Conservation (phyloP, 768 basidiomycete genomes). For the Lactifluus echinatus region DNA sequence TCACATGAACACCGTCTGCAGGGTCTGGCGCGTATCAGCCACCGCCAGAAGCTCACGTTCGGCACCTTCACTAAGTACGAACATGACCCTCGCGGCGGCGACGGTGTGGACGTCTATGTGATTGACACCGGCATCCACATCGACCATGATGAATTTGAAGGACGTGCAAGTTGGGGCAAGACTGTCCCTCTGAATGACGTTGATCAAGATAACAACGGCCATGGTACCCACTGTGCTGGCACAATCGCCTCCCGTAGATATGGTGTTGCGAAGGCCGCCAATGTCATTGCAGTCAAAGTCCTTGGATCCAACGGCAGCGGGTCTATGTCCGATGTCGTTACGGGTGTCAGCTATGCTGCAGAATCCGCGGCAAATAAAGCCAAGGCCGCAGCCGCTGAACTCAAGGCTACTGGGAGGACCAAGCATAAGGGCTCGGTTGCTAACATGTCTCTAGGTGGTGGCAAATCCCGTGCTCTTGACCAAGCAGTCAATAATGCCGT, state of each 20-base stretch:
- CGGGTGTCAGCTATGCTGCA: slow-evolving; percentile 79
- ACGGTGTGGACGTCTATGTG: slow-evolving; percentile 89
- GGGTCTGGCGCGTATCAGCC: slow-evolving; percentile 95
- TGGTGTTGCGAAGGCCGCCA: slow-evolving; percentile 92
- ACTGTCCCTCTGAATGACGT: slow-evolving; percentile 79
- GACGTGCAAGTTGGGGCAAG: slow-evolving; percentile 87
- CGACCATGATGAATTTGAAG: slow-evolving; percentile 77
- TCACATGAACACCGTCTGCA: slow-evolving; percentile 28
- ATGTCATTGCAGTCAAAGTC: slow-evolving; percentile 86
- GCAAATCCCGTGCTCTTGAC: slow-evolving; percentile 81
- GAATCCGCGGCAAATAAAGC: slow-evolving; percentile 44
- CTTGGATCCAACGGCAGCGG: slow-evolving; percentile 93
- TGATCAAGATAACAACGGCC: slow-evolving; percentile 91
- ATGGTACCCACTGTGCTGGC: slow-evolving; percentile 91
- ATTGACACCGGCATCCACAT: slow-evolving; percentile 88
- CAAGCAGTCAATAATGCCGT: slow-evolving; percentile 81
- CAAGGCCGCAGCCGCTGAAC: slow-evolving; percentile 53
- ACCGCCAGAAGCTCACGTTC: slow-evolving; percentile 66
- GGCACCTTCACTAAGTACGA: slow-evolving; percentile 79
- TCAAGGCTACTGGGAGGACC: slow-evolving; percentile 64
- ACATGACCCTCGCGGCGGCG: slow-evolving; percentile 64
- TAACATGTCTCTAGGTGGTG: slow-evolving; percentile 97
- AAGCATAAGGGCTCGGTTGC: slow-evolving; percentile 90
- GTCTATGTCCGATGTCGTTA: slow-evolving; percentile 88
- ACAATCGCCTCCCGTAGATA: slow-evolving; percentile 92